Evolutionary conservation across 2,329 filamentous ascomycete genomes (phyloP), one percentile per base, ranked within the genome.

Genomic region (Sporothrix schenckii): DNA sequence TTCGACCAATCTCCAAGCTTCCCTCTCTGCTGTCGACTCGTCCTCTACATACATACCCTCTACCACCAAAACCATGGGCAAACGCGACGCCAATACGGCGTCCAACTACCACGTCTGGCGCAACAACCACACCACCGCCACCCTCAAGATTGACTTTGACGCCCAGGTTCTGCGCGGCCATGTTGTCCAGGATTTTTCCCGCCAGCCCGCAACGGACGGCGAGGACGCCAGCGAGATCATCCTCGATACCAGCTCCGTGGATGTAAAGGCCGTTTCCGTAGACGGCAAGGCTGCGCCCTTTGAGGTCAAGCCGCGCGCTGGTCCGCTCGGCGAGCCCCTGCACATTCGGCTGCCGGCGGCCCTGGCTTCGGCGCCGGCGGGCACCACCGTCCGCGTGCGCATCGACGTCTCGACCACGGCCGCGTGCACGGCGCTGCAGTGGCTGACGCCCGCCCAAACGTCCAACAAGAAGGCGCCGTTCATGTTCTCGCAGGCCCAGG

Each of bases 401-500:
- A 92, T 96, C 72, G 83, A 86, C 30, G 80, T 97, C 41, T 86
- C 91, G 75, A 98, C 95, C 5, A 98, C 95, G 0, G 87, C 91
- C 67, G 87, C 92, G 76, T 97, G 94, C 80, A 97, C 94, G 13
- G 94, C 94, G 11, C 84, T 99, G 73, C 94, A 98, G 81, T 99
- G 95, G 94, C 86, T 99, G 80, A 94, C 92, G 0, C 93, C 93
- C 1, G 91, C 91, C 44, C 95, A 98, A 82, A 98, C 95, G 0
- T 93, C 92, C 71, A 97, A 97, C 86, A 94, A 93, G 83, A 95
- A 93, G 80, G 91, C 96, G 75, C 94, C 94, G 0, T 98, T 97
- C 81, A 94, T 98, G 89, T 98, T 98, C 83, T 96, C 92, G 58
- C 95, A 98, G 83, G 97, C 94, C 80, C 94, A 99, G 83, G 94